Percentiles rank a stretch among this genome's conserved stretches.
These are phyloP conservation scores for Leccinum boreale DNA, from an alignment of 768 basidiomycete genomes.

Conservation along the genomic window DNA sequence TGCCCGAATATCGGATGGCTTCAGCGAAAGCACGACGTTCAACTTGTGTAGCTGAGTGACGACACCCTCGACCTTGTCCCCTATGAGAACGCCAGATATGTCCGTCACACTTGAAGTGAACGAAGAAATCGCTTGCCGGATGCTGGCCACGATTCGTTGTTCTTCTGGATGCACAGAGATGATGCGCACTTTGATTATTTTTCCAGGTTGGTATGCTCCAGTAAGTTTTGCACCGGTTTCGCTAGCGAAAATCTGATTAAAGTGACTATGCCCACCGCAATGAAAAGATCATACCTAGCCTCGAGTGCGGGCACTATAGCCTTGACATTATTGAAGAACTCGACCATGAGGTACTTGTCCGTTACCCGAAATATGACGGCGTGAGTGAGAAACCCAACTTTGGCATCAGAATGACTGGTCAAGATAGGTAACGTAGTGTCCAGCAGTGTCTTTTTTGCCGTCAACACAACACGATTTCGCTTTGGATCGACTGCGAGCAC, in stretches of 20 bases:
- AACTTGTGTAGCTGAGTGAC: slow-evolving; percentile 84
- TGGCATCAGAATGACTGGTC: slow-evolving; percentile 59
- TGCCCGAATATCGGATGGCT: slow-evolving; percentile 67
- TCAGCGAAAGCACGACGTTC: slow-evolving; percentile 71
- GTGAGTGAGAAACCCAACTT: slow-evolving; percentile 68
- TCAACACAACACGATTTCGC: slow-evolving; percentile 77
- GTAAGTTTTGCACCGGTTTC: slow-evolving; percentile 60
- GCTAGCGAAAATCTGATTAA: slow-evolving; percentile 37
- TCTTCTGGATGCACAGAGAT: slow-evolving; percentile 56
- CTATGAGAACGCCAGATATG: slow-evolving; percentile 74
- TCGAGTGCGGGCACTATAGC: slow-evolving; percentile 80
- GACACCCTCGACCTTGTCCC: slow-evolving; percentile 64
- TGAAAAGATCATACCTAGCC: slow-evolving; percentile 55
- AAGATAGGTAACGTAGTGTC: slow-evolving; percentile 76
- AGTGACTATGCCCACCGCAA: not conserved
- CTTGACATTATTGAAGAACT: slow-evolving; percentile 87
- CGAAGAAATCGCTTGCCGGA: slow-evolving; percentile 69
- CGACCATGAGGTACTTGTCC: slow-evolving; percentile 78
- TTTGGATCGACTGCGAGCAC: slow-evolving; percentile 81
- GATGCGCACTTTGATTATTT: slow-evolving; percentile 82
- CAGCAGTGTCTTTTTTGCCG: slow-evolving; percentile 87
- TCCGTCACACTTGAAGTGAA: slow-evolving; percentile 51
- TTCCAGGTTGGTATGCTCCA: slow-evolving; percentile 72
- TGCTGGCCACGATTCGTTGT: slow-evolving; percentile 74
- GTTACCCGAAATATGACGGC: slow-evolving; percentile 82